Evolutionary conservation across 805 yeast species (phyloP).

Genomic region (Candida peoriensis): DNA sequence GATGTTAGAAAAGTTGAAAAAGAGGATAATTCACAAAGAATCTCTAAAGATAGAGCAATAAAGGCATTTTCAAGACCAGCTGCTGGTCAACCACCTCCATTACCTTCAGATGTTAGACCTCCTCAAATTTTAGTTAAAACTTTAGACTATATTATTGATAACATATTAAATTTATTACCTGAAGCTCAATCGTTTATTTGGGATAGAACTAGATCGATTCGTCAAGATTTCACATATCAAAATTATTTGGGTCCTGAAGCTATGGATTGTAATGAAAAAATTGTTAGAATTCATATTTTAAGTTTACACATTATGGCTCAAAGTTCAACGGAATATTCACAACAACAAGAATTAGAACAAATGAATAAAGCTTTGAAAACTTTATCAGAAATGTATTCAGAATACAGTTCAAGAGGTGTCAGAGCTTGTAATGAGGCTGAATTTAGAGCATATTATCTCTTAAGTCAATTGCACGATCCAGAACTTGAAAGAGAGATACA

Average conservation of each 20-base stretch:
- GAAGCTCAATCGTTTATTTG: constrained; percentile 87
- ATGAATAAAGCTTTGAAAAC: constrained; percentile 89
- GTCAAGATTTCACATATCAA: constrained; percentile 96
- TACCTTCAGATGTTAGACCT: constrained; percentile 96
- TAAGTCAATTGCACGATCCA: constrained; percentile 78
- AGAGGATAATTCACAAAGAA: constrained; percentile 48
- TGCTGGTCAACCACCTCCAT: constrained; percentile 96
- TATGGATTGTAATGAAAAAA: constrained; percentile 84
- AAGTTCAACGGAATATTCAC: constrained; percentile 65
- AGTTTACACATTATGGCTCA: constrained; percentile 85
- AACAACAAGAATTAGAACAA: constrained; percentile 95
- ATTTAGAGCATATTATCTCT: constrained; percentile 79
- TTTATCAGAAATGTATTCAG: constrained; percentile 79
- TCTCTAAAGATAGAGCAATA: constrained; percentile 59
- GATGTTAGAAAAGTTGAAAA: constrained; percentile 77
- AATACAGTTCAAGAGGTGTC: constrained; percentile 66
- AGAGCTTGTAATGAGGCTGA: constrained; percentile 83
- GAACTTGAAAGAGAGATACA: constrained; percentile 78
- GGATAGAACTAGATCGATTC: constrained; percentile 94
- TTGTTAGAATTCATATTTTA: constrained; percentile 81
- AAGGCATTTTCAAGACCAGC: constrained; percentile 96
- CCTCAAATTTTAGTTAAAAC: constrained; percentile 69
- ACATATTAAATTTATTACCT: constrained; percentile 63
- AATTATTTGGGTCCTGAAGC: constrained; percentile 93
- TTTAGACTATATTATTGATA: constrained; percentile 63